phyloP scores from a whole-genome alignment of 345 rosid species.

The Ceriops zippeliana region DNA sequence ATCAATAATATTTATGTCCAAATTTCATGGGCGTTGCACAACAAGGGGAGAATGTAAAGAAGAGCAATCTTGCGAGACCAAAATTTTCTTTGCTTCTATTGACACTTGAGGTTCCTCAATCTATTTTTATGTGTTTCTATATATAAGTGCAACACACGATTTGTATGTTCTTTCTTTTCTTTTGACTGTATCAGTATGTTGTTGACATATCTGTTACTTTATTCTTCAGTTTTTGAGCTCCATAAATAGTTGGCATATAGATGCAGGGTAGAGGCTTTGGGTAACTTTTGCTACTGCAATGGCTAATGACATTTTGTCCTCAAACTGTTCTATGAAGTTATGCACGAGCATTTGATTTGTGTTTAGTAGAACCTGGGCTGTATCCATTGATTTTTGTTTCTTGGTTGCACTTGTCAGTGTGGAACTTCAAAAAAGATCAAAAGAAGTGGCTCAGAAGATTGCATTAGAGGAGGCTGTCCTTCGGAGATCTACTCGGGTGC shows the following conservation, averaged over 20 bases:
- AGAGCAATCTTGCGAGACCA: too few species aligned
- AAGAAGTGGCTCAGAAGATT: slow-evolving; percentile 51
- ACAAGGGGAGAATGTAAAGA: too few species aligned
- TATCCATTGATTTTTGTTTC: neutral
- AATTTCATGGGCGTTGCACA: too few species aligned
- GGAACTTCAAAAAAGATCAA: slow-evolving; percentile 64
- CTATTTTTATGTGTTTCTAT: too few species aligned
- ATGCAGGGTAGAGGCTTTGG: too few species aligned
- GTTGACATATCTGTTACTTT: too few species aligned
- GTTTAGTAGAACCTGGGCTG: neutral
- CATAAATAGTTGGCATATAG: too few species aligned
- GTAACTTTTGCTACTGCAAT: neutral
- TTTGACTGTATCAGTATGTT: neutral
- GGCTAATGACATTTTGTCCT: neutral
- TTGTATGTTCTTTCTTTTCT: neutral
- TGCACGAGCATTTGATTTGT: neutral
- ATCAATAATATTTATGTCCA: too few species aligned
- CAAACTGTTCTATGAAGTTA: neutral
- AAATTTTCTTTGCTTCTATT: too few species aligned
- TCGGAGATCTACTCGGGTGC: slow-evolving; percentile 83
- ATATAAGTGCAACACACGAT: too few species aligned
- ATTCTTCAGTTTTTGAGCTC: too few species aligned
- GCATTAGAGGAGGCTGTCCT: slow-evolving; percentile 78
- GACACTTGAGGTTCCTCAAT: too few species aligned
- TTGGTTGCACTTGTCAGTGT: slow-evolving; percentile 37